These are phyloP conservation scores for Colletotrichum zoysiae DNA, from an alignment of 2,329 filamentous ascomycete genomes.

Conservation along the genomic window DNA sequence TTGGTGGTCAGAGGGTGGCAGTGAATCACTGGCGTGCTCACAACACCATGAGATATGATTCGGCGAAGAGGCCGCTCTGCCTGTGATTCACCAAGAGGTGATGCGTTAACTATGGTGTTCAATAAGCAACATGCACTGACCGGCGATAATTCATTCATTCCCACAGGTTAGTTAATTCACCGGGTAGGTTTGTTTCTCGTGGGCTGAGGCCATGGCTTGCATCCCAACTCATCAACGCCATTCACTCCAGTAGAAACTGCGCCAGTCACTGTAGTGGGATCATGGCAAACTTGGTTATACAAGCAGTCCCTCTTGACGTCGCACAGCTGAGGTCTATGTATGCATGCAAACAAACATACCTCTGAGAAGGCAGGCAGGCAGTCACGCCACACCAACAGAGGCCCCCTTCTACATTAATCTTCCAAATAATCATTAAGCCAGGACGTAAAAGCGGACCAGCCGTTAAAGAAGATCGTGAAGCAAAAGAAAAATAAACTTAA, in stretches of 20 bases:
- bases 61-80: no score
- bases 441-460: background rate
- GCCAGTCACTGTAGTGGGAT: background rate
- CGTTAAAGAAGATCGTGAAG: background rate
- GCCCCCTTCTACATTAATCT: no score
- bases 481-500: background rate
- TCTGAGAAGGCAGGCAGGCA: background rate
- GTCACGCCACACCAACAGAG: no score
- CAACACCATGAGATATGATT: background rate
- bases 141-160: background rate
- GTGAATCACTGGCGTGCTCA: background rate
- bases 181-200: background rate
- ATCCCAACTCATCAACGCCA: background rate
- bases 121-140: background rate
- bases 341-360: no score
- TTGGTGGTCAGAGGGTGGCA: no score
- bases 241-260: background rate
- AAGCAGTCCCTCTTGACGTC: no score
- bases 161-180: no score
- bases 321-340: no score
- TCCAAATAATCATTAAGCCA: background rate
- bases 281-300: no score
- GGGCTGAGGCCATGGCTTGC: background rate
- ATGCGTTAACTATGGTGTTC: no score
- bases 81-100: background rate